A percentile compares a stretch with the other conserved stretches of the same genome.
Conservation (phyloP, 2,329 filamentous ascomycete genomes). For the Rhynchosporium secalis region DNA sequence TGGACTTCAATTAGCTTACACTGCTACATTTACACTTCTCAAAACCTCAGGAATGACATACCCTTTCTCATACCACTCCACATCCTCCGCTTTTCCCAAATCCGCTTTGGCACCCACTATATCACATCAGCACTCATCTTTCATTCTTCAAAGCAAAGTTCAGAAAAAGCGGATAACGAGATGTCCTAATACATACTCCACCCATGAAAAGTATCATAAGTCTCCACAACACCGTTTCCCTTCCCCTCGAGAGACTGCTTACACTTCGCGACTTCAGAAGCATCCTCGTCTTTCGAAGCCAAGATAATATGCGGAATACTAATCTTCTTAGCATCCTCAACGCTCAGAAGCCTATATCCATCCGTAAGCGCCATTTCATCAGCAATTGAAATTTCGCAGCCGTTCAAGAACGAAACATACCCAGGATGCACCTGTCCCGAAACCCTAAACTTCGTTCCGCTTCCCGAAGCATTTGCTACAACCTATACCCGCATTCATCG, state of each 20-base stretch:
- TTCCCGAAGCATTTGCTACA: constrained; percentile 25
- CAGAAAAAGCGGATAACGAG: no score
- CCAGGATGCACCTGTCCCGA: constrained; percentile 36
- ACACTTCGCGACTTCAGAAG: constrained; percentile 45
- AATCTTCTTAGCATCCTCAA: constrained; percentile 46
- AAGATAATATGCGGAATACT: constrained; percentile 51
- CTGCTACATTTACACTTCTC: neutral
- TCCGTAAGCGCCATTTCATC: neutral
- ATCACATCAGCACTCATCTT: constrained; percentile 43
- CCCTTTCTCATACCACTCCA: constrained; percentile 50
- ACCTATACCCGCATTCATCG: constrained; percentile 19
- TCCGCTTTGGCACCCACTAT: constrained; percentile 56
- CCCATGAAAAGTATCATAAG: constrained; percentile 33
- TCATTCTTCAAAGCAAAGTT: constrained; percentile 40
- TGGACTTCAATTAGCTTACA: neutral
- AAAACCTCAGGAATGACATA: constrained; percentile 35
- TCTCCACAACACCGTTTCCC: constrained; percentile 41
- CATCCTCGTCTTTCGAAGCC: constrained; percentile 51
- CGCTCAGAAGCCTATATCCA: constrained; percentile 24
- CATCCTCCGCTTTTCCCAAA: constrained; percentile 46
- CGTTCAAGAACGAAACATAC: constrained; percentile 10
- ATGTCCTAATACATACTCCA: constrained; percentile 21
- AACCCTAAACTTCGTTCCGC: constrained; percentile 28
- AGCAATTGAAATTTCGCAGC: neutral
- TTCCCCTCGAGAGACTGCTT: constrained; percentile 43